Conservation (phyloP, 306 rosid species). For the Vachellia collinsii region DNA sequence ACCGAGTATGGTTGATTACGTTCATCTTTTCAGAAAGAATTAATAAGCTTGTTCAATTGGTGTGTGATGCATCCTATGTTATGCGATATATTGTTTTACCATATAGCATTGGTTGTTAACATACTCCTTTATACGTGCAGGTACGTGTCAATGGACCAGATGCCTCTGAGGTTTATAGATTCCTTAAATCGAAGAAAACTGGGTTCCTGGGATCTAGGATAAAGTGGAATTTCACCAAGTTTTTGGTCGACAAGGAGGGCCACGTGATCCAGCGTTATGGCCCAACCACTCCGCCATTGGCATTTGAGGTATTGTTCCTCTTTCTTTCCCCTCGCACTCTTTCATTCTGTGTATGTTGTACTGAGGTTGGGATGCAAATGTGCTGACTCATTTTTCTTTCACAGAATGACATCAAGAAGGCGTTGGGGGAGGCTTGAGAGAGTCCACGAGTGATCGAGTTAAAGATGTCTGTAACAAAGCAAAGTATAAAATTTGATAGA, state of each 20-base stretch:
- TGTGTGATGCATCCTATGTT: constrained; percentile 1
- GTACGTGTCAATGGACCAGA: constrained; percentile 76
- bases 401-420: constrained; percentile 82
- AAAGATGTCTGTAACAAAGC: constrained; percentile 27
- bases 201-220: constrained; percentile 72
- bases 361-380: background rate
- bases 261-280: constrained; percentile 66
- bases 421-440: constrained; percentile 64
- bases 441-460: constrained; percentile 14
- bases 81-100: background rate
- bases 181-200: constrained; percentile 66
- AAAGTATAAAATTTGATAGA: background rate
- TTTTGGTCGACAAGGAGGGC: constrained; percentile 75
- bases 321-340: constrained; percentile 1
- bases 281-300: constrained; percentile 66
- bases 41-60: background rate
- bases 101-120: constrained; percentile 21
- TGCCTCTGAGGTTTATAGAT: constrained; percentile 68
- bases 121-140: constrained; percentile 40
- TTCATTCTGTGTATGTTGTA: background rate
- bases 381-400: constrained; percentile 23
- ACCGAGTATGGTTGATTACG: background rate
- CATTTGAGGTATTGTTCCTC: constrained; percentile 62
- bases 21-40: constrained; percentile 1
- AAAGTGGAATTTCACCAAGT: constrained; percentile 98